Base-by-base conservation (phyloP, 805 yeast species). In the Pichia phayaonensis region DNA sequence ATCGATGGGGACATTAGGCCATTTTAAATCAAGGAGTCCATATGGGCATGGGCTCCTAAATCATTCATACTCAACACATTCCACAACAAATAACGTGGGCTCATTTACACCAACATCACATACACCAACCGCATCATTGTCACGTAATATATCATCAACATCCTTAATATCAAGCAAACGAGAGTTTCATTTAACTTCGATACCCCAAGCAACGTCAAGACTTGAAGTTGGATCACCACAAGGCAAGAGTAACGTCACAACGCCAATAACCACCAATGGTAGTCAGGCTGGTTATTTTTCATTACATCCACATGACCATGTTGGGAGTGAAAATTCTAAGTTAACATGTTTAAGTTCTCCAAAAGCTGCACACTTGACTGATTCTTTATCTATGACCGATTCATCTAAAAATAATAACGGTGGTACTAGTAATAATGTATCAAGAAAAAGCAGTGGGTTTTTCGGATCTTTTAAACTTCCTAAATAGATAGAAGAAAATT, bases 131-230 rank as follows among this genome's bases (percentile, higher is more conserved):
- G 40, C 55, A 12, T 49, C 49, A 20, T 29, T 54, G 2, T 47
- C 57, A n/a, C 48, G 55, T 23, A 48, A 49, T 22, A 13, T 42
- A 13, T 49, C 55, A 31, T 49, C 54, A 10, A 44, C 42, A 6
- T 50, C 53, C 15, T 36, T 50, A n/a, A 22, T 44, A 36, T 34
- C 52, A 3, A 48, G 22, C n/a, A 34, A 16, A n/a, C 20, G 38
- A 2, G 38, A 34, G n/a, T 3, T 29, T 12, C n/a, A 29, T 13
- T 13, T 29, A 2, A 5, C 11, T 34, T 16, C 18, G 7, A 16
- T 34, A n/a, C 20, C 8, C n/a, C 3, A 5, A 34, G 16, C 45
- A 31, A 2, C 38, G 4, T 36, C 39, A 10, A 24, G 50, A 13
- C 44, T 44, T 48, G 51, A 48, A 1, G 1, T 48, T 12, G 51